Conservation (phyloP, 164 flowering plant genomes). For the Kalanchoe fedtschenkoi region DNA sequence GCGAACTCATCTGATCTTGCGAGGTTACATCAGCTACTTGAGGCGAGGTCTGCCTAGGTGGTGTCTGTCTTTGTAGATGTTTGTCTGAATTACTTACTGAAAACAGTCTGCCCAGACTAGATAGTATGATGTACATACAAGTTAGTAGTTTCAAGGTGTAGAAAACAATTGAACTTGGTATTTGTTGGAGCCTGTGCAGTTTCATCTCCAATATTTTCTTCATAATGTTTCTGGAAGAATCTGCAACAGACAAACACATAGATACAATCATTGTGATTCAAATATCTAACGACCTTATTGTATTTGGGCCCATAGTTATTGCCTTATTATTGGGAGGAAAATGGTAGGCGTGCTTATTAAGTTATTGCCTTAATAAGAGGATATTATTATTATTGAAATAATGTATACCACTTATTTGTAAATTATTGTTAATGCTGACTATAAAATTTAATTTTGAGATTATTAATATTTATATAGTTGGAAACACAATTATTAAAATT, state of each 20-base stretch:
- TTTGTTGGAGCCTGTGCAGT: constrained; percentile 12
- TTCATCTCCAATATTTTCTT: constrained; percentile 18
- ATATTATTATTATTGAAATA: too few species aligned
- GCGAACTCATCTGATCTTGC: constrained; percentile 13
- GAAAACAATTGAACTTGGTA: constrained; percentile 18
- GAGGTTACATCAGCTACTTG: constrained; percentile 17
- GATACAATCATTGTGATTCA: not conserved
- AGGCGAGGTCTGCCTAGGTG: constrained; percentile 9
- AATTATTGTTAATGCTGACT: too few species aligned
- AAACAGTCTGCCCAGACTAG: constrained; percentile 25
- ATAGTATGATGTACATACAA: constrained; percentile 29
- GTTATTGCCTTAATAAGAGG: too few species aligned
- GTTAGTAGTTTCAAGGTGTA: constrained; percentile 33
- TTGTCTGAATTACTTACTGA: constrained; percentile 15
- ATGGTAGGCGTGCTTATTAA: too few species aligned
- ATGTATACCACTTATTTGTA: too few species aligned
- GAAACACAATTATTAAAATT: too few species aligned
- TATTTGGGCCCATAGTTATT: too few species aligned
- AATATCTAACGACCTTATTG: not conserved
- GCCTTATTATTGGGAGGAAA: too few species aligned
- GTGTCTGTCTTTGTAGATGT: constrained; percentile 10
- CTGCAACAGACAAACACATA: constrained; percentile 17
- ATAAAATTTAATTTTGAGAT: too few species aligned
- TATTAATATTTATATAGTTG: too few species aligned
- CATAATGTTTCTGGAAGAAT: constrained; percentile 8